Base-by-base conservation (phyloP, 768 basidiomycete genomes). In the Lactifluus echinatus region DNA sequence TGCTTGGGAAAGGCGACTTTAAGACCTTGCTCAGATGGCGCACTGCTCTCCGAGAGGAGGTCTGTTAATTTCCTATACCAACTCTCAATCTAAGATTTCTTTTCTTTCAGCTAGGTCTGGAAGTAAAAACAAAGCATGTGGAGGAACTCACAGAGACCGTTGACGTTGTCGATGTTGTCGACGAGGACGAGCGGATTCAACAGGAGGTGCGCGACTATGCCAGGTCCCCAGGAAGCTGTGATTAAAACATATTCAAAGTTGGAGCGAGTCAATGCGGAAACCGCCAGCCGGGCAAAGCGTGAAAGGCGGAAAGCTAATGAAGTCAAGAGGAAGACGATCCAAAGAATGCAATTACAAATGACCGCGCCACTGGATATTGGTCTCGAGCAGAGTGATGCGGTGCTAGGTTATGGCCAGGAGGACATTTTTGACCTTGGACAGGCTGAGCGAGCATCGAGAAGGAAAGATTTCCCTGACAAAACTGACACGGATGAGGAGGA, bases 1-100 rank as follows among this genome's bases (percentile, higher is more conserved):
- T 99, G 4, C 74, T 99, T 33, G 96, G 96, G 33, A 99, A 97
- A 73, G 89, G 94, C 28, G 96, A 99, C 67, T 99, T 99, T 76
- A 98, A 97, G 70, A 67, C 79, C 8, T 73, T 99, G 53, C 75
- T 98, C 56, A 97, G 87, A 73, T 99, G 95, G 95, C 80, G 96
- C 49, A 71, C 83, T 42, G 81, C 83, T 5, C 75, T 98, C 31
- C 85, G 96, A 28, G 85, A 97, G 72, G 92, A 97, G 78, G 91
- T 90, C 53, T n/a, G 75, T 49, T 19, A 21, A 37, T 21, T 57
- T 28, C 47, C 19, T 14, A 48, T 28, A 50, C 19, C 15, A 48
- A 46, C 21, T 21, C 7, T n/a, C 33, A 8, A 59, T 46, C 21
- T 40, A 15, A 33, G 0, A 10, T 24, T 39, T 11, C 19, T 33